Evolutionary conservation across 257 asterid genomes (phyloP).

Genomic region (Solanum bulbocastanum): DNA sequence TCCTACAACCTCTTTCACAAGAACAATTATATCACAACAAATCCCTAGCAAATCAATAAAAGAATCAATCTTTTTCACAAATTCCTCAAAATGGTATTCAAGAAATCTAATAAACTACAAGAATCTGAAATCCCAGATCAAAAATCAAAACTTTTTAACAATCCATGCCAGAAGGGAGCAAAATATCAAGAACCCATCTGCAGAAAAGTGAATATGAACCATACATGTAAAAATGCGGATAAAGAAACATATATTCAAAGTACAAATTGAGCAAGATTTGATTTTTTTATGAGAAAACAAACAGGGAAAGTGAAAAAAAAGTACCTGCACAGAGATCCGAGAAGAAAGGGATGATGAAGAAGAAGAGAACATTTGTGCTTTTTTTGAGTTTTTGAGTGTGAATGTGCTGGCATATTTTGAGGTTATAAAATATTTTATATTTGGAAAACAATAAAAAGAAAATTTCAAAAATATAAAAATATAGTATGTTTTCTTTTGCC

Average conservation of each 20-base stretch:
- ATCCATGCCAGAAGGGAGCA: background rate
- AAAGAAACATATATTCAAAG: background rate
- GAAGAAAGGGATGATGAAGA: background rate
- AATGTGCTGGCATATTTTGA: background rate
- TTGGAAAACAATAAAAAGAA: background rate
- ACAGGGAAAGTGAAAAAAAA: background rate
- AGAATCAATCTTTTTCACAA: background rate
- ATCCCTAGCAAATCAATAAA: background rate
- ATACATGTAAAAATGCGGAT: background rate
- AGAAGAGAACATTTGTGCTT: background rate
- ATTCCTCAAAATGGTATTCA: background rate
- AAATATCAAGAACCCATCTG: background rate
- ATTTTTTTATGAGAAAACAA: background rate
- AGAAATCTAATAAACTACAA: background rate
- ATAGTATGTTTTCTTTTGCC: background rate
- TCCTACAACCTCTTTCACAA: background rate
- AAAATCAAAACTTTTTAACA: background rate
- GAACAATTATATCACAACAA: background rate
- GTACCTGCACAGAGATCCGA: conserved; percentile 8
- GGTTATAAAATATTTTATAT: background rate
- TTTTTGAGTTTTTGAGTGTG: background rate
- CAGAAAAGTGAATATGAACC: background rate
- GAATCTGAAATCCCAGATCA: background rate
- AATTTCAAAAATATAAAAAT: background rate
- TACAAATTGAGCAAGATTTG: background rate